Percentiles rank a stretch among this genome's conserved stretches.
phyloP scores from a whole-genome alignment of 1,284 basidiomycete species.

The Ustilago curta region DNA sequence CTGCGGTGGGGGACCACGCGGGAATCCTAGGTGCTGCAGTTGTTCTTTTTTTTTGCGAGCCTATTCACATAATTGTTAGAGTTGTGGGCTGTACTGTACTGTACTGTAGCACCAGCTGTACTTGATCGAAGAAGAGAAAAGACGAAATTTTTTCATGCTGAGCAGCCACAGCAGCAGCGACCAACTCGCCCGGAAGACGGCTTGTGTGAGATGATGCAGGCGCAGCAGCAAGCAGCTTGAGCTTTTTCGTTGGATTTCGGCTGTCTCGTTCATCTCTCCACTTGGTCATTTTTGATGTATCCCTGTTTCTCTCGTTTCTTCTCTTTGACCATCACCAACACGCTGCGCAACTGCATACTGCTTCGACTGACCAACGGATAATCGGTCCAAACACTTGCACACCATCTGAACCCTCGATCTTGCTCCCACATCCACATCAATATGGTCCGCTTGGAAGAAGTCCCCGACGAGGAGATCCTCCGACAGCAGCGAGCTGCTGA shows the following conservation, averaged over 20 bases:
- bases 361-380: not conserved
- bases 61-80: too few relatives aligned
- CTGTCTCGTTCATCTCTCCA: constrained; percentile 23
- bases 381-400: not conserved
- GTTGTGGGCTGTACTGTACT: too few relatives aligned
- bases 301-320: not conserved
- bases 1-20: constrained; percentile 85
- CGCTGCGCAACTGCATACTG: not conserved
- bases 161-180: constrained; percentile 1
- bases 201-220: constrained; percentile 2
- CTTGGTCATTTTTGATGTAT: constrained; percentile 10
- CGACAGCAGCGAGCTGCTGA: constrained; percentile 39
- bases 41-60: constrained; percentile 58
- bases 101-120: too few relatives aligned
- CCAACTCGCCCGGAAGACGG: constrained; percentile 29
- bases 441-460: constrained; percentile 55
- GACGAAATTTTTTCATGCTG: constrained; percentile 26
- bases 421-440: constrained; percentile 1
- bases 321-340: constrained; percentile 2
- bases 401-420: not conserved
- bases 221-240: constrained; percentile 1
- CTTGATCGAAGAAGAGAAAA: not conserved
- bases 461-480: constrained; percentile 55
- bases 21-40: constrained; percentile 84
- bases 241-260: constrained; percentile 25